phyloP scores from a whole-genome alignment of 176 grass and related monocot genomes.

The Pontederia crassipes region DNA sequence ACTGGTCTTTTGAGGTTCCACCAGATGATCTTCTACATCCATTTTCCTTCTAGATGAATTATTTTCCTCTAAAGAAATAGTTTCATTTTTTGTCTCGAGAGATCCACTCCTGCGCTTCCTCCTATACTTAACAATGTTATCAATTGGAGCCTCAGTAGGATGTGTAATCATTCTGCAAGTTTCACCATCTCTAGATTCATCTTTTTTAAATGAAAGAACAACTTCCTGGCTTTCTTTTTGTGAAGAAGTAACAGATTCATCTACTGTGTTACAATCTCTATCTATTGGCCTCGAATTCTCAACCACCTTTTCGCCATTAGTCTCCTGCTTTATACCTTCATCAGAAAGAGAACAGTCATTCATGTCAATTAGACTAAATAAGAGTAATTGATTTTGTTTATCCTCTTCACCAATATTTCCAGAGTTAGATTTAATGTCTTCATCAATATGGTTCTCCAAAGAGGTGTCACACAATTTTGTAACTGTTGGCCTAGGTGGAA shows the following conservation, averaged over 20 bases:
- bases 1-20: not conserved
- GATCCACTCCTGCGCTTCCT: conserved; percentile 5
- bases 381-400: not conserved
- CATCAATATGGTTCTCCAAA: not conserved
- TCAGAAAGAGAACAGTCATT: not conserved
- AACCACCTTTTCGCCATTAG: not conserved
- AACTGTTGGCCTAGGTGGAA: not conserved
- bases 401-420: not conserved
- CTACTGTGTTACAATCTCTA: not conserved
- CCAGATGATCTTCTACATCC: not conserved
- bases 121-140: conserved; percentile 10
- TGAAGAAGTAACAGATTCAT: not conserved
- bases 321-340: not conserved
- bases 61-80: not conserved
- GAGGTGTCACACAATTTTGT: not conserved
- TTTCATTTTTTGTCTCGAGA: not conserved
- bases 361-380: not conserved
- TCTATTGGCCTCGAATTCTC: not conserved
- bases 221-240: not conserved
- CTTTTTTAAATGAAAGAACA: not conserved
- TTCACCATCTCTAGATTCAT: conserved; percentile 3
- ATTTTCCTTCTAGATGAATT: not conserved
- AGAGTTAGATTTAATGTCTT: not conserved
- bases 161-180: not conserved
- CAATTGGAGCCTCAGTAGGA: conserved; percentile 4